Base-by-base conservation (phyloP, 179 eudicot genomes). In the Sideroxylon spinosum region DNA sequence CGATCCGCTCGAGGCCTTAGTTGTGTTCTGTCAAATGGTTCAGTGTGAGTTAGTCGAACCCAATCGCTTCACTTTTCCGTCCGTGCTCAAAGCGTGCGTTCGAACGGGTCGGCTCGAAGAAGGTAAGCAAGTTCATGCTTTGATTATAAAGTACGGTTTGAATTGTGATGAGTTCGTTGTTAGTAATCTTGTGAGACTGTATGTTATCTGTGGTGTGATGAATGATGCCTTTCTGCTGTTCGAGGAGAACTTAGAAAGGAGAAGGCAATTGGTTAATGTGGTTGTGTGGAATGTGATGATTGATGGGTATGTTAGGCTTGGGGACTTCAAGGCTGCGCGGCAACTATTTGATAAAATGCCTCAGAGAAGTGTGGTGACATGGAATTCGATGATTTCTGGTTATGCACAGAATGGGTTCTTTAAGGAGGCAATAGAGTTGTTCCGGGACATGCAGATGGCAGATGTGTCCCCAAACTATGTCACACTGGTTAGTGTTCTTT, bases 241-340 rank as follows among this genome's bases (percentile, higher is more conserved):
- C 72, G 5, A 37, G 44, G 44, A 55, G 77, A 73, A 55, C 25
- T 68, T 67, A 29, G 60, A 61, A 20, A 78, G 63, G 82, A 80
- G 74, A 66, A 73, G 71, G 57, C 62, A 74, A 63, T 81, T 76
- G 76, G 84, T 86, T 76, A 72, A 80, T 82, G 83, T 83, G 17
- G 89, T 88, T 56, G 69, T 88, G 75, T 82, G 88, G 88, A 88
- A 86, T 82, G 89, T 86, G 68, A 85, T 88, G 86, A 75, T 88
- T 73, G 87, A 86, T 82, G 88, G 89, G 76, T 86, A 76, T 62
- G 48, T 80, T 16, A 82, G 81, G 66, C 57, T 74, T 9, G 87
- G 87, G 26, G 83, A 85, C 9, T 62, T 85, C 10, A 32, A 59
- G 28, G 80, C 74, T 65, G 91, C 88, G 26, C 56, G 84, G 63